Evolutionary conservation across 2,329 filamentous ascomycete species (phyloP).

Genomic region (Xylariaceae sp.): DNA sequence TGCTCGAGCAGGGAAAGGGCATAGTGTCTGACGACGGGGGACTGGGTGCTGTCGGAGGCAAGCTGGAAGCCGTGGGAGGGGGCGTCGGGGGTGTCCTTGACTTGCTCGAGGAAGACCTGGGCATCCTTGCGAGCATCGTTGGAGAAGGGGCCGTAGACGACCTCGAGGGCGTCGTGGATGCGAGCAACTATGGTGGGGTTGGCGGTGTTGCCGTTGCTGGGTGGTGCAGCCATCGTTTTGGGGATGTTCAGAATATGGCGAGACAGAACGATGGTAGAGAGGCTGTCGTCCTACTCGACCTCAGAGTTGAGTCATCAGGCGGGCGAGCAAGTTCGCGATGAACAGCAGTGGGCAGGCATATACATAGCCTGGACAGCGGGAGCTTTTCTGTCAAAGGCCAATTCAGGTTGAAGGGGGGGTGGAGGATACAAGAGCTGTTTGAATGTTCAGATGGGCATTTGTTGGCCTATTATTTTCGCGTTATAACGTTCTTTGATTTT

Average conservation of each 20-base stretch:
- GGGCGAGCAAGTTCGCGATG: not conserved
- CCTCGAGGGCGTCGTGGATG: constrained; percentile 80
- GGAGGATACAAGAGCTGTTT: no score
- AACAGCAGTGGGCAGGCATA: not conserved
- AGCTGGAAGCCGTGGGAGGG: constrained; percentile 81
- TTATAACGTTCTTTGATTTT: no score
- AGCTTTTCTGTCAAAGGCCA: no score
- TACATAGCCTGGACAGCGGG: no score
- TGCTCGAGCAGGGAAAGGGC: constrained; percentile 89
- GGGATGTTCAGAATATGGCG: no score
- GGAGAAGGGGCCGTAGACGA: constrained; percentile 80
- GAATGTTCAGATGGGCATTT: no score
- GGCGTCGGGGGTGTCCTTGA: constrained; percentile 76
- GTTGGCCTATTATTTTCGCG: no score
- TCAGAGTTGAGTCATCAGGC: constrained; percentile 28
- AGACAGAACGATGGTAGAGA: constrained; percentile 26
- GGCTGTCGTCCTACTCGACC: constrained; percentile 22
- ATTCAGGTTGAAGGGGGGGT: no score
- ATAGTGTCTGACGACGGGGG: constrained; percentile 85
- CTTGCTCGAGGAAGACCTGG: constrained; percentile 76
- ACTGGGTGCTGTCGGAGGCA: constrained; percentile 69
- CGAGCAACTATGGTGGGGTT: constrained; percentile 51
- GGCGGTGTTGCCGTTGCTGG: constrained; percentile 31
- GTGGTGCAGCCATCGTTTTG: constrained; percentile 24
- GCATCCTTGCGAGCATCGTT: constrained; percentile 82